These are phyloP conservation scores for Lactarius indigo DNA, from an alignment of 768 basidiomycete genomes.

Conservation along the genomic window DNA sequence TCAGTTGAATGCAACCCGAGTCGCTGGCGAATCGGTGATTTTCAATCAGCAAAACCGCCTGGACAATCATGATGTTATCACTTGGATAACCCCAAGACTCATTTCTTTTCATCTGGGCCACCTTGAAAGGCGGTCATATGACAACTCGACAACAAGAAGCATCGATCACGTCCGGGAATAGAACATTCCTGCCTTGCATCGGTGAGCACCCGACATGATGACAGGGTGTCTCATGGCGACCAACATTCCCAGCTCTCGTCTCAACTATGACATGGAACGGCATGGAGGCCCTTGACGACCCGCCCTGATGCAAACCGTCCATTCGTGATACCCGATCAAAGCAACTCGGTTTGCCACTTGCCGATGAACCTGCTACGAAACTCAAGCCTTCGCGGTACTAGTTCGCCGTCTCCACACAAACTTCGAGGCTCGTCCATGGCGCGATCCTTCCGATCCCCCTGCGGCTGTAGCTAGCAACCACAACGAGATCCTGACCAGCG, in stretches of 20 bases:
- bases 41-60: slow-evolving; percentile 67
- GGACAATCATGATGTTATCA: slow-evolving; percentile 33
- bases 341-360: slow-evolving; percentile 78
- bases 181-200: slow-evolving; percentile 75
- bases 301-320: slow-evolving; percentile 75
- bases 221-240: background rate
- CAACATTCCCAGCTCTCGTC: slow-evolving; percentile 45
- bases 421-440: slow-evolving; percentile 67
- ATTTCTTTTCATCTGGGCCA: slow-evolving; percentile 47
- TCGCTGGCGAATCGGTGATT: slow-evolving; percentile 90
- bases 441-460: slow-evolving; percentile 29
- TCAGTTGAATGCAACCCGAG: slow-evolving; percentile 79
- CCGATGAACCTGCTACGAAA: slow-evolving; percentile 34
- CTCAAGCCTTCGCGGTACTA: slow-evolving; percentile 73
- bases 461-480: slow-evolving; percentile 35
- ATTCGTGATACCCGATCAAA: slow-evolving; percentile 69
- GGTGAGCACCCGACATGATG: slow-evolving; percentile 37
- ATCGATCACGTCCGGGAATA: slow-evolving; percentile 91
- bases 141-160: slow-evolving; percentile 64
- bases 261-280: slow-evolving; percentile 67
- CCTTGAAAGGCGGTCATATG: slow-evolving; percentile 80
- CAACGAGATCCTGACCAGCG: slow-evolving; percentile 47
- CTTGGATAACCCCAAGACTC: background rate
- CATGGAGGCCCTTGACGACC: slow-evolving; percentile 60
- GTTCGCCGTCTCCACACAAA: slow-evolving; percentile 89